These are phyloP conservation scores for Geranomyces variabilis DNA, from an alignment of 192 early-diverging fungal genomes.

Conservation along the genomic window DNA sequence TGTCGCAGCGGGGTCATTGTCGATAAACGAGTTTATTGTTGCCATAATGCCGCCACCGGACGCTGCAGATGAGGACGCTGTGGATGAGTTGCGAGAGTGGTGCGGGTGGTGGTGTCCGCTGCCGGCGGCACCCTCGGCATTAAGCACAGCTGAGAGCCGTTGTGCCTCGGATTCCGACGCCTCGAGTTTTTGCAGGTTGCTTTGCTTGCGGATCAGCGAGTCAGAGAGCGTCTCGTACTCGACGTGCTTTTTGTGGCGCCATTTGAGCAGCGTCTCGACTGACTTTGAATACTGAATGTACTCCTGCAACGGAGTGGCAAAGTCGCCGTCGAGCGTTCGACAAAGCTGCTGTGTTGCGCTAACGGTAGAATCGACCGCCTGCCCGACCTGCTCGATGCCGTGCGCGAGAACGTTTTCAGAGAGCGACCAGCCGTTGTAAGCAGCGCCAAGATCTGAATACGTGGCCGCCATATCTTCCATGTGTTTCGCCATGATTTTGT, in stretches of 20 bases:
- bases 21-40: conserved; percentile 92
- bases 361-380: conserved; percentile 85
- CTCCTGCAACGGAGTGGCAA: conserved; percentile 84
- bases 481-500: conserved; percentile 71
- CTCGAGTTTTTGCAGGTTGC: conserved; percentile 44
- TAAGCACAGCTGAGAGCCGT: conserved; percentile 70
- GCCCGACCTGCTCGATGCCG: conserved; percentile 89
- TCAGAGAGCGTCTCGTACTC: conserved; percentile 54
- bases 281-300: conserved; percentile 85
- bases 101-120: conserved; percentile 3
- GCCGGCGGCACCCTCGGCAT: conserved; percentile 64
- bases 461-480: conserved; percentile 69
- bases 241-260: conserved; percentile 82
- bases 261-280: conserved; percentile 86
- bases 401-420: conserved; percentile 76
- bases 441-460: conserved; percentile 87
- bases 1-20: conserved; percentile 90
- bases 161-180: conserved; percentile 66
- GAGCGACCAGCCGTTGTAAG: conserved; percentile 94
- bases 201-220: conserved; percentile 40
- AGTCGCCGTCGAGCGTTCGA: conserved; percentile 70
- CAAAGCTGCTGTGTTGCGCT: conserved; percentile 73
- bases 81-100: conserved; percentile 16
- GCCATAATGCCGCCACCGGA: conserved; percentile 38
- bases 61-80: conserved; percentile 14